Evolutionary conservation across 2,329 filamentous ascomycete genomes (phyloP), one percentile per base, ranked within the genome.

Genomic region (Penicillium brevicompactum): DNA sequence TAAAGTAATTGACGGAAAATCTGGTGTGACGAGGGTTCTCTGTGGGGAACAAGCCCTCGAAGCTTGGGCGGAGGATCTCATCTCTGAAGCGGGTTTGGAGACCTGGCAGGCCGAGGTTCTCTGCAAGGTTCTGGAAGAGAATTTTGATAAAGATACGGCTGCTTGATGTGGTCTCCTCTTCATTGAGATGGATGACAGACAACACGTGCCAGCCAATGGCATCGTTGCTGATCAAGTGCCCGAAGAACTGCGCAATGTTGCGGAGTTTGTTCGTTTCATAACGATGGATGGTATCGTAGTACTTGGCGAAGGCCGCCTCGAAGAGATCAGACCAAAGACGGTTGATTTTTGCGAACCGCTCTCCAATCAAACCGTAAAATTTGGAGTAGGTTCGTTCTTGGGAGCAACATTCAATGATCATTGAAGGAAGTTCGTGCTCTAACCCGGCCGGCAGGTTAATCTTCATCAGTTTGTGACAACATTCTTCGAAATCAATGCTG

Each of bases 1-100:
- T 99, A 74, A 99, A 97, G 82, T 97, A 99, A 77, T 99, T 99
- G 86, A 99, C 96, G 48, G 92, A 91, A 80, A 99, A 99, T 51
- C 93, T 87, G 38, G 92, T 92, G 75, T 97, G 94, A 70, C 90
- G 87, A 22, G 92, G 86, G 67, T 92, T 91, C 72, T 97, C 92
- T 57, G 81, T 88, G 0, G 94, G 94, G 81, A 99, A 97, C 42
- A 99, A 79, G 30, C 93, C 93, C 38, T 88, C 85, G 56, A 97
- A 85, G 70, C 85, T 89, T 47, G 91, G 86, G 57, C 88, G 87
- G 38, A 97, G 80, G 47, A 86, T 83, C 42, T 94, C 89, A 64
- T 96, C 92, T 62, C 82, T 85, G 75, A 97, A 82, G 16, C 90
- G 85, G 44, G 87, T 84, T 64, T 89, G 87, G 49, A 99, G 77